These are phyloP conservation scores for Zasmidium cellare DNA, from an alignment of 2,329 filamentous ascomycete species.

Conservation along the genomic window DNA sequence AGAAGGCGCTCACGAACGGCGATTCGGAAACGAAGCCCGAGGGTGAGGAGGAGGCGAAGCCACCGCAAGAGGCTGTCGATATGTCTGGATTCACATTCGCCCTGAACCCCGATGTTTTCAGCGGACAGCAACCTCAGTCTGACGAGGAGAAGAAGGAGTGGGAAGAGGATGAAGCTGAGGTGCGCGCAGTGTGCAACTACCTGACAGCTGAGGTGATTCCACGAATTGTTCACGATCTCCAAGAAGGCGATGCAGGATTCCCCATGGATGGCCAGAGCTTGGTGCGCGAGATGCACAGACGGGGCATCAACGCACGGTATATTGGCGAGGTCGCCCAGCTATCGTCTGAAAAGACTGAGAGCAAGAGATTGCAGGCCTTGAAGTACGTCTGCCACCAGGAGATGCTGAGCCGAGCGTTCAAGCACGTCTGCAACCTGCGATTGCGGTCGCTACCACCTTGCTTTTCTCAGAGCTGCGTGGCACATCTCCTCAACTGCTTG, in stretches of 20 bases:
- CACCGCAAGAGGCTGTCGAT: slow-evolving; percentile 69
- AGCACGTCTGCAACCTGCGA: slow-evolving; percentile 81
- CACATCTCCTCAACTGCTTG: slow-evolving; percentile 92
- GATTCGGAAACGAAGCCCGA: slow-evolving; percentile 23
- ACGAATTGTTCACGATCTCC: slow-evolving; percentile 80
- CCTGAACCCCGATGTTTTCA: slow-evolving; percentile 94
- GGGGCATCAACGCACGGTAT: slow-evolving; percentile 95
- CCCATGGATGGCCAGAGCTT: slow-evolving; percentile 97
- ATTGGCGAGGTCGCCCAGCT: slow-evolving; percentile 81
- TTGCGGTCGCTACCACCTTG: slow-evolving; percentile 76
- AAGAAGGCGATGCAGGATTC: slow-evolving; percentile 91
- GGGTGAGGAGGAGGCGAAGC: slow-evolving; percentile 33
- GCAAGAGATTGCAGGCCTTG: slow-evolving; percentile 73
- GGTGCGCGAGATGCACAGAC: slow-evolving; percentile 86
- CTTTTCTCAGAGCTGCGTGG: slow-evolving; percentile 74
- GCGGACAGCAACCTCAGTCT: slow-evolving; percentile 84
- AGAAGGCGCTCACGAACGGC: slow-evolving; percentile 27
- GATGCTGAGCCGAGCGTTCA: slow-evolving; percentile 94
- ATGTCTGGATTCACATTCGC: slow-evolving; percentile 83
- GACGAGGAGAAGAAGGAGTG: slow-evolving; percentile 85
- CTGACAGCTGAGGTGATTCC: slow-evolving; percentile 77
- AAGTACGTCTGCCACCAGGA: slow-evolving; percentile 79
- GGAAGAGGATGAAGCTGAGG: slow-evolving; percentile 81
- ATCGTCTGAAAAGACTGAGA: slow-evolving; percentile 55
- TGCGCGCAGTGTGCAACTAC: slow-evolving; percentile 78